Base-by-base conservation (phyloP, 2,329 filamentous ascomycete genomes). In the Paecilomyces fulvus region DNA sequence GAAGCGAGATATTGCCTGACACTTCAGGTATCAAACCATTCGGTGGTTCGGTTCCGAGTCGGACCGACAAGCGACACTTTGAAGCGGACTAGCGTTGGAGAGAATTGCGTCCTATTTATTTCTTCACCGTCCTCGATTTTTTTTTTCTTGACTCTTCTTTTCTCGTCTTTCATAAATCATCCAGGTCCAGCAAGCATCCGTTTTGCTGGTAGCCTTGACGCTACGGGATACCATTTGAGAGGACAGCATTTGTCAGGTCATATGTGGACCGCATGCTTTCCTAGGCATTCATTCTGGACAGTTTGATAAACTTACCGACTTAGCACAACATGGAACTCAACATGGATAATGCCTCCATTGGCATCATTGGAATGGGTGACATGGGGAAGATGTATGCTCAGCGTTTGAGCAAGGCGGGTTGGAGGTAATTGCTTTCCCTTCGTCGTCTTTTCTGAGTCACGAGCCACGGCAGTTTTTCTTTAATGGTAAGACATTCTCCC, bases 301-400 rank as follows among this genome's bases (percentile, higher is more conserved):
- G 14, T 23, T n/a, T 49, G 48, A 25, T 20, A 25, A 20, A 49
- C 48, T 49, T 20, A 49, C 21, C 3, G 9, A 53, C 60, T 61
- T 53, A 55, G 54, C 55, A 56, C 58, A 60, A 31, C 23, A 73
- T 73, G 71, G 64, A 61, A 30, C 69, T 70, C 58, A 70, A 68
- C 65, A 77, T 83, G 86, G 83, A 86, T 64, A 79, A 82, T 68
- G 90, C 90, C 71, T 84, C 87, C 60, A 83, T 99, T 64, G 94
- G 94, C 64, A 88, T 99, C 69, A 99, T 99, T 72, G 94, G 94
- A 59, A 96, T 99, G 92, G 94, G 94, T 62, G 92, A 96, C 69
- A 99, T 99, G 94, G 94, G 94, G 68, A 95, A 88, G 82, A 95
- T 99, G 90, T 99, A 99, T 75, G 90, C 94, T 68, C 85, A 88